Evolutionary conservation across 306 rosid species (phyloP).

Genomic region (Hippophae tibetana): DNA sequence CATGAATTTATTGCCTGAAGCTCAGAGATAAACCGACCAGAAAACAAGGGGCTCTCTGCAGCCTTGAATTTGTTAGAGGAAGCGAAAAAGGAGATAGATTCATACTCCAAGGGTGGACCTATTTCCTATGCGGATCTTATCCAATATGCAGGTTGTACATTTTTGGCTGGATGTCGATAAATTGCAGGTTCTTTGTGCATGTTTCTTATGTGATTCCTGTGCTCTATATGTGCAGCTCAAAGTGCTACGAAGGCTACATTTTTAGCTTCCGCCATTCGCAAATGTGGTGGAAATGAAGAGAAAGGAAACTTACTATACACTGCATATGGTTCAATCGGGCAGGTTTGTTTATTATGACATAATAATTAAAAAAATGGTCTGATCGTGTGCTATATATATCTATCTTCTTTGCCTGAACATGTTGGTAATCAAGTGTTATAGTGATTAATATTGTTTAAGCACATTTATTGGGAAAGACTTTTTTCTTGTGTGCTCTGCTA

Average conservation of each 20-base stretch:
- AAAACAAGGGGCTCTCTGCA: constrained; percentile 60
- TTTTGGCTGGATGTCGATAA: background rate
- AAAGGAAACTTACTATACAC: constrained; percentile 63
- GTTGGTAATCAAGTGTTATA: too few species aligned
- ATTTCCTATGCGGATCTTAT: constrained; percentile 83
- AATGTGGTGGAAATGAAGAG: constrained; percentile 89
- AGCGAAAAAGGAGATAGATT: constrained; percentile 87
- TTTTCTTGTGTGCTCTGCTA: too few species aligned
- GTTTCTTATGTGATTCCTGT: background rate
- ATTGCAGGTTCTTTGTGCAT: constrained; percentile 8
- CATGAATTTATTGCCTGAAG: constrained; percentile 43
- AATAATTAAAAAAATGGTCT: too few species aligned
- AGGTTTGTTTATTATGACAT: constrained; percentile 39
- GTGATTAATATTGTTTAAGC: too few species aligned
- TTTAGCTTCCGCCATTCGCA: constrained; percentile 79
- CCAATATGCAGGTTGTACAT: constrained; percentile 58
- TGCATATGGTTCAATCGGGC: constrained; percentile 93
- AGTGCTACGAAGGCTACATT: constrained; percentile 71
- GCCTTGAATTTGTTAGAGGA: constrained; percentile 70
- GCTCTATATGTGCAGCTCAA: constrained; percentile 49
- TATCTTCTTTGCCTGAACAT: too few species aligned
- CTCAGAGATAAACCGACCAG: constrained; percentile 93
- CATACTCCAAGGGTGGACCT: constrained; percentile 82
- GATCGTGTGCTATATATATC: too few species aligned
- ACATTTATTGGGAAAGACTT: too few species aligned